Percentiles rank a stretch among this genome's conserved stretches.
Conservation (phyloP, 306 rosid genomes). For the Malus asiatica region DNA sequence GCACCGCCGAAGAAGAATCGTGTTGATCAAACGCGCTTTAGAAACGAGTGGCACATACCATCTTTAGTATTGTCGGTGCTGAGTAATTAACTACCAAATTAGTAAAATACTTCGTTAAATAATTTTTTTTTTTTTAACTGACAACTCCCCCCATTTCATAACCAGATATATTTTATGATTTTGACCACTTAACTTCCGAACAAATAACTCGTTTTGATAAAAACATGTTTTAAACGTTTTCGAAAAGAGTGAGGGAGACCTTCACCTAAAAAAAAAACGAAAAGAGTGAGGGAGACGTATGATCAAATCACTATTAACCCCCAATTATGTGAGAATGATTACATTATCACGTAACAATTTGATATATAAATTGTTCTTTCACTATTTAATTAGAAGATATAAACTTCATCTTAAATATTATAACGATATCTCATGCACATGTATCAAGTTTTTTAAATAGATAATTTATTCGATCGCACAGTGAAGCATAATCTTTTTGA, state of each 20-base stretch:
- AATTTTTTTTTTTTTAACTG: background rate
- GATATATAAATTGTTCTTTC: too few species aligned
- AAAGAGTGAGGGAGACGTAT: too few species aligned
- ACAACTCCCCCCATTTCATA: too few species aligned
- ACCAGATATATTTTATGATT: background rate
- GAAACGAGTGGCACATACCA: background rate
- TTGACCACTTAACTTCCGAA: background rate
- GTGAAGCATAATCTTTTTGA: too few species aligned
- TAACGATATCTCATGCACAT: too few species aligned
- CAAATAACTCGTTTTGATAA: background rate
- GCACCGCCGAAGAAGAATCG: background rate
- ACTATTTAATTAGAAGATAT: too few species aligned
- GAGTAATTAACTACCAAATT: too few species aligned
- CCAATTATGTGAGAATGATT: accelerated
- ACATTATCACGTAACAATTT: too few species aligned
- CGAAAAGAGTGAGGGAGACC: too few species aligned
- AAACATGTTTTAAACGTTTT: background rate
- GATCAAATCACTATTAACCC: background rate
- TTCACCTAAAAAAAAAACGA: too few species aligned
- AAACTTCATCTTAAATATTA: too few species aligned
- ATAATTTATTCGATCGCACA: background rate
- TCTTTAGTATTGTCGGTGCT: background rate
- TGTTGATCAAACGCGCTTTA: background rate
- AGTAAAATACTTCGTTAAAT: background rate
- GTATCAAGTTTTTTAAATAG: too few species aligned